Percentiles rank a stretch among this genome's conserved stretches.
phyloP scores from a whole-genome alignment of 805 yeast genomes.

The Metschnikowia santaceciliae region DNA sequence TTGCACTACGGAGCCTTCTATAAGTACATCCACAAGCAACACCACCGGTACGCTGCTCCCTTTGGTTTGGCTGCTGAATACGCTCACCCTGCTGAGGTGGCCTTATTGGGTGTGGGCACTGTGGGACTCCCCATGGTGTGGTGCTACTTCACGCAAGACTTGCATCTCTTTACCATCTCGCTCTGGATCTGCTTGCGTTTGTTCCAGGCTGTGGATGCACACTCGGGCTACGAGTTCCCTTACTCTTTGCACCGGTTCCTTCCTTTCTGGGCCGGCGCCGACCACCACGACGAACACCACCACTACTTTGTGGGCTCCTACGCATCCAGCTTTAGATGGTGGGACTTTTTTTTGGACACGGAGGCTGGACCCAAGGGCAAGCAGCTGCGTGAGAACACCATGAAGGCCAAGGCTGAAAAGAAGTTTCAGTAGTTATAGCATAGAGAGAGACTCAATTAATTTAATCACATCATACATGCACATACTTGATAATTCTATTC shows the following conservation, averaged over 20 bases:
- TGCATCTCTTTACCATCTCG: constrained; percentile 53
- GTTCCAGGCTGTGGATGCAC: constrained; percentile 59
- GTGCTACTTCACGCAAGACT: constrained; percentile 40
- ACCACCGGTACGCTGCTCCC: constrained; percentile 60
- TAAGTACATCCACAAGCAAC: constrained; percentile 56
- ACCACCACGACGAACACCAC: constrained; percentile 59
- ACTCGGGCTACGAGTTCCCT: constrained; percentile 61
- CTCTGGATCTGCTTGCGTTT: constrained; percentile 51
- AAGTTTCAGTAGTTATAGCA: constrained; percentile 11
- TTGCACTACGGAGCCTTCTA: constrained; percentile 56
- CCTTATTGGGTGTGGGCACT: constrained; percentile 55
- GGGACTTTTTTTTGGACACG: constrained; percentile 87
- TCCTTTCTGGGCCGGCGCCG: constrained; percentile 68
- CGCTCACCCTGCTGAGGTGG: constrained; percentile 58
- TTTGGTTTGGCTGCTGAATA: constrained; percentile 60
- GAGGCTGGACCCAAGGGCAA: constrained; percentile 85
- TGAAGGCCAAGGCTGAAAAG: constrained; percentile 53
- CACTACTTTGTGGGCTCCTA: constrained; percentile 84
- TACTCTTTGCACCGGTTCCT: constrained; percentile 53
- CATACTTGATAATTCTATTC: too few species aligned
- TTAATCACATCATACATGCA: too few species aligned
- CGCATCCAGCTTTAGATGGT: constrained; percentile 93
- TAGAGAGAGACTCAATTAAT: background rate
- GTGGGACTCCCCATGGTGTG: constrained; percentile 58
- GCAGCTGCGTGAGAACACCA: constrained; percentile 63